Evolutionary conservation across 345 rosid species (phyloP).

Genomic region (Linum tenue): DNA sequence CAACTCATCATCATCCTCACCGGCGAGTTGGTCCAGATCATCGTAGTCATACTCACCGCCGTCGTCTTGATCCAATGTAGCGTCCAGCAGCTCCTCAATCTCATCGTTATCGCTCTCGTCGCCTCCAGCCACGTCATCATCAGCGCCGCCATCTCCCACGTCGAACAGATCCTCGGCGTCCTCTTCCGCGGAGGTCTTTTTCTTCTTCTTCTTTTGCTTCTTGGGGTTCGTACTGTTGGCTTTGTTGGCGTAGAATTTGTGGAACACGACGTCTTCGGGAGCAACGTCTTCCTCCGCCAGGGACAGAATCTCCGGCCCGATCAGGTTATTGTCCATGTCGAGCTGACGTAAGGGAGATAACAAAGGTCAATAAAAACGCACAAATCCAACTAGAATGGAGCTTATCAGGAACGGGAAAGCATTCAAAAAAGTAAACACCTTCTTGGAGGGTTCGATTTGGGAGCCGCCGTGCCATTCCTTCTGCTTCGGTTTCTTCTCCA

Average conservation of each 20-base stretch:
- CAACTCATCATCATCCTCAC: conserved; percentile 68
- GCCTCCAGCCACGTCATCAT: conserved; percentile 40
- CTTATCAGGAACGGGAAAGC: no score
- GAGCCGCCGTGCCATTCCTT: conserved; percentile 93
- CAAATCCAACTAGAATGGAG: no score
- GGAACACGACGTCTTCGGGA: conserved; percentile 92
- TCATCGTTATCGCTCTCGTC: conserved; percentile 93
- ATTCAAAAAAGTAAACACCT: conserved; percentile 28
- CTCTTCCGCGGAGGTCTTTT: conserved; percentile 58
- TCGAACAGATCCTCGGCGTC: conserved; percentile 67
- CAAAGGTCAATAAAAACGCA: no score
- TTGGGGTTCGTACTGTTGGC: conserved; percentile 50
- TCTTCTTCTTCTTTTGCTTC: conserved; percentile 73
- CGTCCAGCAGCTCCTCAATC: conserved; percentile 69
- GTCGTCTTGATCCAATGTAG: conserved; percentile 38
- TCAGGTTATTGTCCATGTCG: conserved; percentile 20
- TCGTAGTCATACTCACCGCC: conserved; percentile 62
- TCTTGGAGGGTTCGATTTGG: conserved; percentile 90
- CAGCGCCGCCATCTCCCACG: conserved; percentile 34
- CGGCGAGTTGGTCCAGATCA: conserved; percentile 57
- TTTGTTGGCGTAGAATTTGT: conserved; percentile 82
- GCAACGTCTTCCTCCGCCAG: conserved; percentile 79
- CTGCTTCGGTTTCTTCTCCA: conserved; percentile 93
- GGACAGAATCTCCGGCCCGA: conserved; percentile 74
- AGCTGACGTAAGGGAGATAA: no score